Evolutionary conservation across 2,329 filamentous ascomycete species (phyloP), one percentile per base, ranked within the genome.

Genomic region (Elsinoe arachidis): DNA sequence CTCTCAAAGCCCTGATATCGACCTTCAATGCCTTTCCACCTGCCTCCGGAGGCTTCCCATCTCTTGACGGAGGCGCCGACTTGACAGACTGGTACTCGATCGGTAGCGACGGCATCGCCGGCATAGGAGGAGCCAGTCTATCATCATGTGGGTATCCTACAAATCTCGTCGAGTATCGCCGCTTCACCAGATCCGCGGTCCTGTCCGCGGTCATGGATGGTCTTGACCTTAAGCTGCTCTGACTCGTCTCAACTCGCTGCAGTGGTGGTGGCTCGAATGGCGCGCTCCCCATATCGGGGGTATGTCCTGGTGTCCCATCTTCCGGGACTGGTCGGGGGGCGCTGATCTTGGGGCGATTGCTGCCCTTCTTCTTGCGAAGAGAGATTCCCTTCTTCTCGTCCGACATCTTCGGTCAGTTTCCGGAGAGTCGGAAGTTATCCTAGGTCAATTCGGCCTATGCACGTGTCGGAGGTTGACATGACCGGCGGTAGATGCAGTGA

Each of bases 121-220:
- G 92, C 62, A 79, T 65, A 12, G 70, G 68, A 4, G 76, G 76
- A 15, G 90, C 82, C 39, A 64, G 49, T 17, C 81, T 82, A 57
- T 80, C 83, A 63, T 88, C 84, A 59, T 82, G 75, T 1, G 87
- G 87, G 65, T 90, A 92, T 35, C 64, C 66, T 12, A 66, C 63
- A 71, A 96, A 95, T 60, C 92, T 85, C 41, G 91, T 91, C 38
- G 93, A 97, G 73, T 97, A 99, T 65, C 93, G 80, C 65, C 90
- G 82, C 76, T 97, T 97, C 59, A 99, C 91, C 56, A 97, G 78
- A 70, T 99, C 92, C 15, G 83, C 82, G 41, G 84, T 85, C 65
- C 81, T 79, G 52, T 70, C 69, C 58, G 69, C 75, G 58, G 49
- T 51, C 21, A 60, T 44, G 15, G 58, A 59, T 1, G 73, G 68